A percentile compares a stretch with the other conserved stretches of the same genome.
These are phyloP conservation scores for Catunica adiposa DNA, from an alignment of 2,329 filamentous ascomycete genomes.

Conservation along the genomic window DNA sequence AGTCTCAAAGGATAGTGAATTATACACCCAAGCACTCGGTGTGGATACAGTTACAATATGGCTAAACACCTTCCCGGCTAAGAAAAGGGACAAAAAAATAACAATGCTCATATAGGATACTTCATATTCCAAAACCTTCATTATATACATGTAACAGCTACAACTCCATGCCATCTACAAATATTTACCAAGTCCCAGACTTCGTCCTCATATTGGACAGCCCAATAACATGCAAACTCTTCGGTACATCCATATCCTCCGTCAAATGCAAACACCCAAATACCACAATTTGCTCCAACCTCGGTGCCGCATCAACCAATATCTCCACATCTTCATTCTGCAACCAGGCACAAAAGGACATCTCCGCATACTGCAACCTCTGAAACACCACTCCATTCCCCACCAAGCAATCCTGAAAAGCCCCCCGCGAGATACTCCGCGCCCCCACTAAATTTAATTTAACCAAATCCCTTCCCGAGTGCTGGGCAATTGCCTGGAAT, in stretches of 20 bases:
- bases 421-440: constrained; percentile 56
- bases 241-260: constrained; percentile 33
- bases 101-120: too few relatives aligned
- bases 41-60: too few relatives aligned
- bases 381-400: constrained; percentile 41
- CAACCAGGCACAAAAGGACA: constrained; percentile 58
- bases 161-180: background rate
- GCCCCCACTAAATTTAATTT: constrained; percentile 68
- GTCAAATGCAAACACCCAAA: constrained; percentile 50
- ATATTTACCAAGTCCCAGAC: constrained; percentile 38
- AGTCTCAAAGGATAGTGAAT: too few relatives aligned
- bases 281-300: constrained; percentile 40
- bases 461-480: constrained; percentile 52
- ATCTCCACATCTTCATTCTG: constrained; percentile 47
- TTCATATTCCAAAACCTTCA: too few relatives aligned
- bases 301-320: constrained; percentile 49
- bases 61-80: too few relatives aligned
- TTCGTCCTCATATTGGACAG: constrained; percentile 33
- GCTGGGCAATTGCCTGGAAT: constrained; percentile 67
- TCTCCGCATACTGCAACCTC: constrained; percentile 52
- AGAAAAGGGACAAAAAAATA: too few relatives aligned
- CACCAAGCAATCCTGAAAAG: constrained; percentile 60
- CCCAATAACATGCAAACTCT: constrained; percentile 39
- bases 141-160: background rate
- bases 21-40: too few relatives aligned